Conservation (phyloP, 257 asterid genomes). For the Henckelia pumila region DNA sequence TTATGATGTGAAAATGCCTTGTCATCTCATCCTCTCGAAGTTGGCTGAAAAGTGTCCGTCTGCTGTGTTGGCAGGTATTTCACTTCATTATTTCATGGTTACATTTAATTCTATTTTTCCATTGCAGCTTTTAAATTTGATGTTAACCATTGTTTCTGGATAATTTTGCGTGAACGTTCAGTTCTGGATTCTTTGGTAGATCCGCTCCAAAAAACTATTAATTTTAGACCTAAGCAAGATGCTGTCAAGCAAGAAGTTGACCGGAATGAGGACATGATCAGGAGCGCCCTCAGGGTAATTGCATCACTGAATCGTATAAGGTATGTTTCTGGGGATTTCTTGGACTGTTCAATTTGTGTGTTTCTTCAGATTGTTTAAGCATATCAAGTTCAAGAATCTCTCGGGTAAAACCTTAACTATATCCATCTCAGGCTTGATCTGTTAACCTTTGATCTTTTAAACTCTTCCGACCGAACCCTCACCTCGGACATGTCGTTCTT, state of each 20-base stretch:
- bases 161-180: conserved; percentile 35
- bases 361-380: not conserved
- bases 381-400: not conserved
- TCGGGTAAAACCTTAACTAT: not conserved
- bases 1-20: conserved; percentile 99
- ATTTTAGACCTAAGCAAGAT: conserved; percentile 84
- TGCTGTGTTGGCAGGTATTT: conserved; percentile 93
- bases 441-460: not conserved
- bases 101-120: not conserved
- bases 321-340: conserved; percentile 33
- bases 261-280: conserved; percentile 97
- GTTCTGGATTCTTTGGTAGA: conserved; percentile 96
- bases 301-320: conserved; percentile 91
- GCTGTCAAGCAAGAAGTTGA: conserved; percentile 99
- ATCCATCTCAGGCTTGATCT: not conserved
- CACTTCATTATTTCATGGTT: conserved; percentile 15
- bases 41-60: conserved; percentile 96
- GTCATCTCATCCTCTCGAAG: conserved; percentile 97
- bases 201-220: conserved; percentile 87
- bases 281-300: conserved; percentile 91
- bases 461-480: not conserved
- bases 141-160: conserved; percentile 19
- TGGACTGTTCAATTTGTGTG: not conserved
- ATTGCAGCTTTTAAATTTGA: not conserved
- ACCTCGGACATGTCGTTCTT: not conserved